Evolutionary conservation across 805 yeast species (phyloP), one percentile per base, ranked within the genome.

Genomic region (Schwanniomyces polymorphus): DNA sequence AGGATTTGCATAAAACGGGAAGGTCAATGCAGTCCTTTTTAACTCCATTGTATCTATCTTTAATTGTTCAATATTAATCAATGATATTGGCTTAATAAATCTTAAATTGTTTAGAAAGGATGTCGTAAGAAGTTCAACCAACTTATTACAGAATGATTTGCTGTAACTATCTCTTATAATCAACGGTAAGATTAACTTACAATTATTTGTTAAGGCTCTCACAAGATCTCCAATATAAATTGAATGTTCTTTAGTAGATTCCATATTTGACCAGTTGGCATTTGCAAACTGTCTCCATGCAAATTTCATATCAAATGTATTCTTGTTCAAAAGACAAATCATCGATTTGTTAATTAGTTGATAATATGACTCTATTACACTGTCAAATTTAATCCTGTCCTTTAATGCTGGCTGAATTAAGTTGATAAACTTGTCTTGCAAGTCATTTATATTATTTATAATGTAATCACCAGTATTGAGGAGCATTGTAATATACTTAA

Each of bases 401-500:
- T 71, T 58, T 43, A 64, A 64, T 17, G 66, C 63, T 12, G 64
- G 58, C 14, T 67, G 63, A 53, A 63, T 73, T 56, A 65, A 68
- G 61, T 64, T 76, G 56, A 40, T 71, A 71, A 60, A 65, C 55
- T 81, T 81, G 23, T 85, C 87, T 55, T 84, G 90, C 39, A 94
- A 68, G 60, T 94, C 97, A 10, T 76, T 77, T 2, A 85, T 80
- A 2, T 97, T 94, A 9, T 81, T 74, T 14, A 88, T 80, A 49
- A 96, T 85, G 63, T 91, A 94, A 61, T 92, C 97, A 0, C 96
- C 90, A 0, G 99, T 92, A 55, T 90, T 89, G 29, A 92, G 68
- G 8, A 91, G 78, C 60, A 89, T 70, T 26, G 94, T 84, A 1
- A 88, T 74, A 49, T 86, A 80, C 38, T 76, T 77, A 16, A 88